A percentile compares a stretch with the other conserved stretches of the same genome.
These are phyloP conservation scores for Verbascum thapsus DNA, from an alignment of 257 asterid genomes.

Conservation along the genomic window DNA sequence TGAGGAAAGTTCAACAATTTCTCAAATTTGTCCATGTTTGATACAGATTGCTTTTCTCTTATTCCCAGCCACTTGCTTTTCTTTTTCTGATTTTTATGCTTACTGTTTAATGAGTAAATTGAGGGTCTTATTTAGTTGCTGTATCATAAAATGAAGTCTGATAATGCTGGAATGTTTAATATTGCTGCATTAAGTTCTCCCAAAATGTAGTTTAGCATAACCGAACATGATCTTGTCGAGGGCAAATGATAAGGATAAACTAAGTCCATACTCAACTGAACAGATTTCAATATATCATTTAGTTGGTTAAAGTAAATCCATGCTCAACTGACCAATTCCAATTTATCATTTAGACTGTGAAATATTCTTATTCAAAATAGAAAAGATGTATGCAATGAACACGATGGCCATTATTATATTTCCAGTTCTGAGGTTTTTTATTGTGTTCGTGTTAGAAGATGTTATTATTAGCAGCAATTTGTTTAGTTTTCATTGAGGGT, in stretches of 20 bases:
- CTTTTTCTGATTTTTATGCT: constrained; percentile 5
- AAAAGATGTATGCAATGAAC: neutral
- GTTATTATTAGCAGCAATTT: no score
- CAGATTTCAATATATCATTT: constrained; percentile 4
- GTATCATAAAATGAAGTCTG: neutral
- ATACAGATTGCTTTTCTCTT: no score
- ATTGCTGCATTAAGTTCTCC: constrained; percentile 1
- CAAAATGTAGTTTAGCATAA: neutral
- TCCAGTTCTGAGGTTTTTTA: no score
- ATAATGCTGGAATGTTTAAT: constrained; percentile 8
- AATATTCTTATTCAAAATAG: no score
- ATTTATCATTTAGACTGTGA: no score
- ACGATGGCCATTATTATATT: neutral
- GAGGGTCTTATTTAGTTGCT: constrained; percentile 11
- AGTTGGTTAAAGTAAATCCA: constrained; percentile 7
- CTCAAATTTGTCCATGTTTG: constrained; percentile 9
- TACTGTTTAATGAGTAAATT: neutral
- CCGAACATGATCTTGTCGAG: neutral
- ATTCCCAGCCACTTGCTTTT: no score
- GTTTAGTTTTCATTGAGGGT: no score
- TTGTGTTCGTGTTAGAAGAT: no score
- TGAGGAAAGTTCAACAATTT: constrained; percentile 1
- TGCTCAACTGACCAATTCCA: no score
- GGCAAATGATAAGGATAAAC: neutral
- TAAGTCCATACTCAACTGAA: no score